Evolutionary conservation across 257 asterid genomes (phyloP).

Genomic region (Solanum lycopersicoides): DNA sequence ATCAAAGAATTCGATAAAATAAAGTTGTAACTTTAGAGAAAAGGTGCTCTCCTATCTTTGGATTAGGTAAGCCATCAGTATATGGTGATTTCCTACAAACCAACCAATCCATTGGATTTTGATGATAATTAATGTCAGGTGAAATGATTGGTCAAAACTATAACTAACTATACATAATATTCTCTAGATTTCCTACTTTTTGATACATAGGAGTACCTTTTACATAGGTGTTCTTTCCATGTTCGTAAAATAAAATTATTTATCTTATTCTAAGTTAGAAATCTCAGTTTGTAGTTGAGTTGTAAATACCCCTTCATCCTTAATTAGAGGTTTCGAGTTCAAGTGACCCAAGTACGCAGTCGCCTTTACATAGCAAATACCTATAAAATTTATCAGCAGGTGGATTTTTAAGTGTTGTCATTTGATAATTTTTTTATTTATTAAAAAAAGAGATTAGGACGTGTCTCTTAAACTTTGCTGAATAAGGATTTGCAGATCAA

Average conservation of each 20-base stretch:
- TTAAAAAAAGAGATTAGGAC: not conserved
- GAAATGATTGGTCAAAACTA: not conserved
- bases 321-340: no score
- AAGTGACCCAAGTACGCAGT: accelerated
- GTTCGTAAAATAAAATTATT: not conserved
- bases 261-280: not conserved
- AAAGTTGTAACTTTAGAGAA: not conserved
- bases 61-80: not conserved
- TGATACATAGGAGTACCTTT: not conserved
- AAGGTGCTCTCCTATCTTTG: not conserved
- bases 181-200: not conserved
- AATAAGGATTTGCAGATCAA: not conserved
- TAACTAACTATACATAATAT: not conserved
- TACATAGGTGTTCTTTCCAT: not conserved
- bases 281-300: no score
- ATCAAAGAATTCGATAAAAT: not conserved
- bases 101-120: not conserved
- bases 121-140: not conserved
- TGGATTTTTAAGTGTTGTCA: not conserved
- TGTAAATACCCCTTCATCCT: no score
- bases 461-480: not conserved
- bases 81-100: not conserved
- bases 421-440: no score
- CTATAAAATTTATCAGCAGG: not conserved
- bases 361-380: not conserved